Evolutionary conservation across 345 rosid species (phyloP).

Genomic region (Boechera divaricarpa): DNA sequence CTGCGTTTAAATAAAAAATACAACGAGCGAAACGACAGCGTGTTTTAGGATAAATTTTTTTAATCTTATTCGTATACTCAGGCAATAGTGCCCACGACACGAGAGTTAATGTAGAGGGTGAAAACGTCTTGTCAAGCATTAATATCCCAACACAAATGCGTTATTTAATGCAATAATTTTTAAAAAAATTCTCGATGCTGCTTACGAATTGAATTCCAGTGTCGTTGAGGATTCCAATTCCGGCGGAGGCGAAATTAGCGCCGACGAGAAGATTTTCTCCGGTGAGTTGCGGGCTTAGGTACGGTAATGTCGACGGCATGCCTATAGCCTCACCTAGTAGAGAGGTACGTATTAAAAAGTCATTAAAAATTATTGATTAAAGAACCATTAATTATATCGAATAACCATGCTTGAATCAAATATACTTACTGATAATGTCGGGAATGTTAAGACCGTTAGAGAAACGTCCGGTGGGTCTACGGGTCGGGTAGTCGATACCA

Average conservation of each 20-base stretch:
- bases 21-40: too few species aligned
- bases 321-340: slow-evolving; percentile 70
- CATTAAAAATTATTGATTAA: background rate
- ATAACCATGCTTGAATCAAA: background rate
- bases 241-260: slow-evolving; percentile 94
- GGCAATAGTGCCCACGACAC: background rate
- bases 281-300: slow-evolving; percentile 68
- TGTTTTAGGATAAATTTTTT: background rate
- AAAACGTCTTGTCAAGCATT: background rate
- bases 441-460: slow-evolving; percentile 92
- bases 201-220: slow-evolving; percentile 86
- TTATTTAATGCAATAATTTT: background rate
- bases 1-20: background rate
- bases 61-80: background rate
- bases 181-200: background rate
- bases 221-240: slow-evolving; percentile 88
- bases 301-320: slow-evolving; percentile 71
- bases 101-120: background rate
- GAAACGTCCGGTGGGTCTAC: slow-evolving; percentile 76
- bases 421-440: slow-evolving; percentile 66
- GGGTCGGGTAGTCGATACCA: slow-evolving; percentile 81
- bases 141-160: background rate
- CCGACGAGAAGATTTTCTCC: slow-evolving; percentile 74
- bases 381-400: background rate
- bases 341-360: background rate